Conservation (phyloP, 2,329 filamentous ascomycete genomes). For the Claviceps purpurea region DNA sequence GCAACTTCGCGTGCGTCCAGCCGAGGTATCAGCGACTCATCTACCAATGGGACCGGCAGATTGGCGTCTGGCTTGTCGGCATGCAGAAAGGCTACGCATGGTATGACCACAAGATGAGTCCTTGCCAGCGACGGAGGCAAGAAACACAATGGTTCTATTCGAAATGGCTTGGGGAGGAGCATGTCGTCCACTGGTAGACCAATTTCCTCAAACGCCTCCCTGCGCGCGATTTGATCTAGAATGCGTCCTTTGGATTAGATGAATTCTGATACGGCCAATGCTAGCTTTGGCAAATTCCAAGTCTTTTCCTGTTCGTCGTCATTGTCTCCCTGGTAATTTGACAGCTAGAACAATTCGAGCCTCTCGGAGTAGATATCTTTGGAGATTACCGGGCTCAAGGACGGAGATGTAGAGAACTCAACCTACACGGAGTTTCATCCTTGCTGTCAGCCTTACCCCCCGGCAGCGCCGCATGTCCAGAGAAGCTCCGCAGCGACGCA, state of each 20-base stretch:
- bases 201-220: slow-evolving; percentile 89
- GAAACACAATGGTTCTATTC: slow-evolving; percentile 75
- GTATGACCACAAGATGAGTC: slow-evolving; percentile 60
- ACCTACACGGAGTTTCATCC: slow-evolving; percentile 46
- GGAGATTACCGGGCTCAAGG: background rate
- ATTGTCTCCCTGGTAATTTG: no score
- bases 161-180: slow-evolving; percentile 62
- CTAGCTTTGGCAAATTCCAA: no score
- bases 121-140: slow-evolving; percentile 64
- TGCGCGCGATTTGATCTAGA: slow-evolving; percentile 64
- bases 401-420: background rate
- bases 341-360: no score
- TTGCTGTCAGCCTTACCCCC: slow-evolving; percentile 56
- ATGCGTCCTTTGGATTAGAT: background rate
- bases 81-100: slow-evolving; percentile 67
- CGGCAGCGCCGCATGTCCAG: slow-evolving; percentile 79
- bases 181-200: slow-evolving; percentile 62
- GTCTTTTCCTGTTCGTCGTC: no score
- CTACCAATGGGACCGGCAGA: slow-evolving; percentile 33
- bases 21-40: slow-evolving; percentile 61
- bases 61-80: slow-evolving; percentile 29
- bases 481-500: slow-evolving; percentile 50
- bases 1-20: slow-evolving; percentile 86
- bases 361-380: no score
- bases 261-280: background rate